Evolutionary conservation across 306 rosid genomes (phyloP), one percentile per base, ranked within the genome.

Genomic region (Vicia villosa): DNA sequence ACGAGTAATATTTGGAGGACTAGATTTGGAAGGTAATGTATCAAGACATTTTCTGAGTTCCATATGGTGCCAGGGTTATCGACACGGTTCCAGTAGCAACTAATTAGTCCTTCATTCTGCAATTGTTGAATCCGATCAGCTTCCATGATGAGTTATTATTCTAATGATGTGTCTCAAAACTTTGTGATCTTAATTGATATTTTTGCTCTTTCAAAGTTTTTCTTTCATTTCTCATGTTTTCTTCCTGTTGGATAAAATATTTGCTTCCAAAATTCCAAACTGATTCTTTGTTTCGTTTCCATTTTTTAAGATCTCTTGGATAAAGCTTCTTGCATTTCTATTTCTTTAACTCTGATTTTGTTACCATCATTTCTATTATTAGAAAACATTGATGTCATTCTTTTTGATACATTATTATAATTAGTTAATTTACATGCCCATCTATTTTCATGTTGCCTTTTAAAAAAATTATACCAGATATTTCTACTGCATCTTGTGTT

Each of bases 311-410:
- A 32, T 15, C 8, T 36, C 62, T 12, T 49, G 55, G 34, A 43
- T 46, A 12, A 15, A 55, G 54, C 41, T 57, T 6, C 51, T 57
- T 6, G 15, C 51, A 45, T 22, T 56, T n/a, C 55, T 12, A 43
- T 20, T 55, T 15, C 56, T 13, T 41, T 61, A 50, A 17, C 49
- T 36, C 49, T 36, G 30, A 12, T 46, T 61, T 54, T 4, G 47
- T 60, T 68, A 12, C 32, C 32, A 34, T 21, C 42, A 21, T 19
- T 57, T 46, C 63, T 68, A 61, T 61, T 28, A 68, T 76, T 68
- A 69, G 64, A 49, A 58, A 5, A 37, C 38, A 14, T 13, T 40
- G 5, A 10, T 5, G 64, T 10, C 47, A 12, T 5, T 24, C 1
- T 38, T 52, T 8, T 21, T 22, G 16, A 21, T 11, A 54, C n/a